Conservation (phyloP, 306 rosid species). For the Sesbania bispinosa region DNA sequence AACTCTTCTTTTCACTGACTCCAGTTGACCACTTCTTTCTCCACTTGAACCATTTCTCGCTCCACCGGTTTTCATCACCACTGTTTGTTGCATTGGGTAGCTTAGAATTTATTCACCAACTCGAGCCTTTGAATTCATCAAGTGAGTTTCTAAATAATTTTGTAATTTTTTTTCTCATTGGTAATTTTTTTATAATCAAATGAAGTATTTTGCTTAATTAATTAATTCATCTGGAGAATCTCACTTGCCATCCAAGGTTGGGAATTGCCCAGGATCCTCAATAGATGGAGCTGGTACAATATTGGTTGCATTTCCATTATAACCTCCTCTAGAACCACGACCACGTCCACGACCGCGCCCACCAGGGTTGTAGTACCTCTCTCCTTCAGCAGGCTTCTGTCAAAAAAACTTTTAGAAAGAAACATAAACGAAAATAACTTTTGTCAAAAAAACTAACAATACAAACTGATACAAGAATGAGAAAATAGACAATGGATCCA, state of each 20-base stretch:
- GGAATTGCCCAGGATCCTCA: conserved; percentile 89
- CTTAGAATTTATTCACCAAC: too few relatives aligned
- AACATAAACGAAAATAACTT: background rate
- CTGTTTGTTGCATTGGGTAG: too few relatives aligned
- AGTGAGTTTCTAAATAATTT: too few relatives aligned
- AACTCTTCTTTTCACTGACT: too few relatives aligned
- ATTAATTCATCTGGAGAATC: conserved; percentile 28
- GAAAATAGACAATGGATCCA: background rate
- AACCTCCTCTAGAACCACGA: conserved; percentile 64
- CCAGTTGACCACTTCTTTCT: too few relatives aligned
- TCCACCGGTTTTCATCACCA: too few relatives aligned
- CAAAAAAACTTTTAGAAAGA: background rate
- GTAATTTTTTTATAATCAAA: too few relatives aligned
- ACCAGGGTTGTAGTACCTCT: conserved; percentile 58
- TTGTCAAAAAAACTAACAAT: background rate
- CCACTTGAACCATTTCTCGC: too few relatives aligned
- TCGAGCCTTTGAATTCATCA: too few relatives aligned
- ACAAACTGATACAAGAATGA: background rate
- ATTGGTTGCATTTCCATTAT: conserved; percentile 40
- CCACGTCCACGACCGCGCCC: conserved; percentile 86
- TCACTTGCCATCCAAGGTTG: conserved; percentile 96
- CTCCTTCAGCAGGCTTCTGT: conserved; percentile 83
- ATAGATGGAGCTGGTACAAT: conserved; percentile 64
- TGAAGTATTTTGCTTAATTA: too few relatives aligned
- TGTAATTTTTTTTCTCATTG: too few relatives aligned